A percentile compares a stretch with the other conserved stretches of the same genome.
Evolutionary conservation across 768 basidiomycete genomes (phyloP).

Genomic region (Collybia nuda): DNA sequence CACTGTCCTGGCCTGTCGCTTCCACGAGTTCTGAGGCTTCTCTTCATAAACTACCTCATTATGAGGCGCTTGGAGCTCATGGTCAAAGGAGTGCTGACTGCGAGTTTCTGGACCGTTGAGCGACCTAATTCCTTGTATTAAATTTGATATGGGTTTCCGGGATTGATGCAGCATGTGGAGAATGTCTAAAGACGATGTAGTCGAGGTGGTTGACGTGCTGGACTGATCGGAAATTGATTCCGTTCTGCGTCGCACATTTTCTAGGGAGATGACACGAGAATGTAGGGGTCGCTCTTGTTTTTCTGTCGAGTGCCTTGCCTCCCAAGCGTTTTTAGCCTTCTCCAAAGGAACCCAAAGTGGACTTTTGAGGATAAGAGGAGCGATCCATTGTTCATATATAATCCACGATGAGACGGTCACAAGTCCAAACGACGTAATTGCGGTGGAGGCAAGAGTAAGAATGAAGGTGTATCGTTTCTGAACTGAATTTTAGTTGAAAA

Average conservation of each 20-base stretch:
- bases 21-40: background rate
- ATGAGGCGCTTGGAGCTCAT: background rate
- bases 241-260: background rate
- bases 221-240: conserved; percentile 10
- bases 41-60: background rate
- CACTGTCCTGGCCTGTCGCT: background rate
- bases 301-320: too few species aligned
- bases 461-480: conserved; percentile 7
- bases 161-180: too few species aligned
- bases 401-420: conserved; percentile 9
- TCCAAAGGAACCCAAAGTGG: background rate
- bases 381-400: conserved; percentile 14
- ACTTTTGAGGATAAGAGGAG: conserved; percentile 8
- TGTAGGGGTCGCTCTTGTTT: too few species aligned
- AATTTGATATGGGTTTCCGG: too few species aligned
- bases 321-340: background rate
- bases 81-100: background rate
- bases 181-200: background rate
- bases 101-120: background rate
- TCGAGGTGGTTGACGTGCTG: conserved; percentile 4
- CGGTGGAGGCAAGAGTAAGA: conserved; percentile 12
- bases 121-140: background rate
- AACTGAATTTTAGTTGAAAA: background rate
- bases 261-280: too few species aligned
- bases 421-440: conserved; percentile 14